A percentile compares a stretch with the other conserved stretches of the same genome.
These are phyloP conservation scores for Ophiosphaerella herpotricha DNA, from an alignment of 2,329 filamentous ascomycete species.

Conservation along the genomic window DNA sequence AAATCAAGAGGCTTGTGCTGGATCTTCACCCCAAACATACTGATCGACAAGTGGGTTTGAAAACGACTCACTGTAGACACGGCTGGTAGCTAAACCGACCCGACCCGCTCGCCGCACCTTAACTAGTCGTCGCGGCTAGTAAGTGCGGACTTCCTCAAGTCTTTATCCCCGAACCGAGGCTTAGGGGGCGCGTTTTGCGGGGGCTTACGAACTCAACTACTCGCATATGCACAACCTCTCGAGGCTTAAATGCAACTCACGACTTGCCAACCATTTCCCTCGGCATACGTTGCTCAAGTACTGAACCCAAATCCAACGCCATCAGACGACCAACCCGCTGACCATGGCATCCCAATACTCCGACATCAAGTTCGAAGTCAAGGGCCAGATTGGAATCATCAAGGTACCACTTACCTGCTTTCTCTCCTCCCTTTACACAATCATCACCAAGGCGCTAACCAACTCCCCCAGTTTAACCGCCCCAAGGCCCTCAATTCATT, in stretches of 20 bases:
- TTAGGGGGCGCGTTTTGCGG: conserved; percentile 8
- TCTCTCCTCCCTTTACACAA: background rate
- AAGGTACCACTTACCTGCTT: conserved; percentile 39
- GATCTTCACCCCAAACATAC: too few species aligned
- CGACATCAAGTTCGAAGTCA: conserved; percentile 52
- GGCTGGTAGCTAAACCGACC: too few species aligned
- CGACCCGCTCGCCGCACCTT: too few species aligned
- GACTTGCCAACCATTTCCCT: too few species aligned
- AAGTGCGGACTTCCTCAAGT: too few species aligned
- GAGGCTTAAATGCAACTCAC: background rate
- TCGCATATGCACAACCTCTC: background rate
- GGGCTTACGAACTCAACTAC: conserved; percentile 16
- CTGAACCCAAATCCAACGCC: background rate
- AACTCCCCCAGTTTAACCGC: conserved; percentile 50
- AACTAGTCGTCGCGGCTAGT: too few species aligned
- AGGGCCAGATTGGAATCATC: conserved; percentile 52
- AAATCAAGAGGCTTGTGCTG: too few species aligned
- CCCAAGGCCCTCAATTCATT: conserved; percentile 56
- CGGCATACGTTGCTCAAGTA: too few species aligned
- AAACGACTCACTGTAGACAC: too few species aligned
- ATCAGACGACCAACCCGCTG: background rate
- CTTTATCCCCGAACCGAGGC: conserved; percentile 20
- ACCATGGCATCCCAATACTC: conserved; percentile 42
- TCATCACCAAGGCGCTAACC: background rate
- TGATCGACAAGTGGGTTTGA: too few species aligned